Conservation (phyloP, 306 rosid genomes). For the Neltuma alba region DNA sequence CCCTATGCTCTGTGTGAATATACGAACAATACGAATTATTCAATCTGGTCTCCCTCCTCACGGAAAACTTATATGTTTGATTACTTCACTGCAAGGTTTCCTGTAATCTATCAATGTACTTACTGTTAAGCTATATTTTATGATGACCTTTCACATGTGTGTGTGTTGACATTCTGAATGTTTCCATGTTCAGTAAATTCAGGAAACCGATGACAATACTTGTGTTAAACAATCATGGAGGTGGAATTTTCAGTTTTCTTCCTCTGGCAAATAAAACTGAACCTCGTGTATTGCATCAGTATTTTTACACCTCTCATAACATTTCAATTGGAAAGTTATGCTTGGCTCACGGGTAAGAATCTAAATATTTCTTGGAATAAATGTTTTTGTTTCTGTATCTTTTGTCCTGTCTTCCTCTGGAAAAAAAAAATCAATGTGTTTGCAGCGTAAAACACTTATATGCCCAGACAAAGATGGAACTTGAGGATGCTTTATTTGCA, state of each 20-base stretch:
- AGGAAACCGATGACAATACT: slow-evolving; percentile 91
- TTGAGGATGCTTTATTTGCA: slow-evolving; percentile 61
- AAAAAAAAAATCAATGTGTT: slow-evolving; percentile 34
- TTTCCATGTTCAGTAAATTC: slow-evolving; percentile 53
- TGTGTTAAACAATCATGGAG: slow-evolving; percentile 89
- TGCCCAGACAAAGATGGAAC: slow-evolving; percentile 72
- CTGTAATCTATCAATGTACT: slow-evolving; percentile 18
- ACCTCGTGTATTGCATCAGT: slow-evolving; percentile 59
- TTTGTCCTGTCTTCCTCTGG: slow-evolving; percentile 35
- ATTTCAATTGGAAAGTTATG: slow-evolving; percentile 69
- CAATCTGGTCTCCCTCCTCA: too few species aligned
- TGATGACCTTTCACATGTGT: slow-evolving; percentile 6
- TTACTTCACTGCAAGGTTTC: neutral
- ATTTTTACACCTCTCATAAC: slow-evolving; percentile 82
- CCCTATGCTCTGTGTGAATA: too few species aligned
- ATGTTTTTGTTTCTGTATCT: slow-evolving; percentile 5
- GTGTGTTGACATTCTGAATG: slow-evolving; percentile 31
- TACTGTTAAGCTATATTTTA: slow-evolving; percentile 6
- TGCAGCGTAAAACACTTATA: slow-evolving; percentile 79
- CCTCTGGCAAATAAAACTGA: slow-evolving; percentile 76
- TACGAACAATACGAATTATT: too few species aligned
- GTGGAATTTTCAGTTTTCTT: slow-evolving; percentile 92
- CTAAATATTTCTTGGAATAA: slow-evolving; percentile 21
- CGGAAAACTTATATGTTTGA: neutral
- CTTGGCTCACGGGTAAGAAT: slow-evolving; percentile 80